phyloP scores from a whole-genome alignment of 1,139 yeast species.

The Magnusiomyces paraingens region DNA sequence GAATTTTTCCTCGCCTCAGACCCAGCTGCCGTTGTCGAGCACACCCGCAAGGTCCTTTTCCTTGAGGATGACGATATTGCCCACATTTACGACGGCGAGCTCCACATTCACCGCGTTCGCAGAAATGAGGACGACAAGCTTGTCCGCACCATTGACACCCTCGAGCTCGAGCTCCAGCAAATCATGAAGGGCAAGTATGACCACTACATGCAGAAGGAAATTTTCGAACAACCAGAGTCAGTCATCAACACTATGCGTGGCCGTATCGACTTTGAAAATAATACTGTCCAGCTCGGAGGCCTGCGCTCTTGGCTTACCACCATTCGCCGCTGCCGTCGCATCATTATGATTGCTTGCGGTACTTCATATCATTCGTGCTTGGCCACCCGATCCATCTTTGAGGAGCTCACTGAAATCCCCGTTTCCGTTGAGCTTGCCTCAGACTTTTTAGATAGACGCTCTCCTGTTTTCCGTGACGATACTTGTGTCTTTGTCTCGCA shows the following conservation, averaged over 20 bases:
- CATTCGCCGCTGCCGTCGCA: constrained; percentile 89
- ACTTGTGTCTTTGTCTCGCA: constrained; percentile 97
- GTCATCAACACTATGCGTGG: constrained; percentile 99
- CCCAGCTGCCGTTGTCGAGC: constrained; percentile 96
- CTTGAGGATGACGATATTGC: constrained; percentile 98
- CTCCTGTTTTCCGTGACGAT: constrained; percentile 97
- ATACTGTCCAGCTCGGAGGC: constrained; percentile 81
- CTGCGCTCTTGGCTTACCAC: constrained; percentile 77
- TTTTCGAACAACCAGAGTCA: constrained; percentile 97
- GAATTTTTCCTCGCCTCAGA: constrained; percentile 96
- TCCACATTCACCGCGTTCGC: constrained; percentile 95
- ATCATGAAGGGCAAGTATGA: constrained; percentile 96
- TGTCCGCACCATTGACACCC: constrained; percentile 90
- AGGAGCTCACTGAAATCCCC: constrained; percentile 94
- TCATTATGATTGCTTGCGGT: constrained; percentile 99
- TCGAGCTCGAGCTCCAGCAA: constrained; percentile 95
- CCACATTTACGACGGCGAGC: constrained; percentile 95
- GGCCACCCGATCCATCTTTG: constrained; percentile 94
- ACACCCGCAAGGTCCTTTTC: constrained; percentile 93
- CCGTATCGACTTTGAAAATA: constrained; percentile 85
- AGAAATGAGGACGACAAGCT: constrained; percentile 87
- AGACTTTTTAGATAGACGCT: constrained; percentile 89
- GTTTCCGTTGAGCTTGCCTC: constrained; percentile 95
- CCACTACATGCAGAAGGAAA: constrained; percentile 99
- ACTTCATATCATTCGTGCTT: constrained; percentile 97